These are phyloP conservation scores for Scytalidium sp. DNA, from an alignment of 2,329 filamentous ascomycete genomes.

Conservation along the genomic window DNA sequence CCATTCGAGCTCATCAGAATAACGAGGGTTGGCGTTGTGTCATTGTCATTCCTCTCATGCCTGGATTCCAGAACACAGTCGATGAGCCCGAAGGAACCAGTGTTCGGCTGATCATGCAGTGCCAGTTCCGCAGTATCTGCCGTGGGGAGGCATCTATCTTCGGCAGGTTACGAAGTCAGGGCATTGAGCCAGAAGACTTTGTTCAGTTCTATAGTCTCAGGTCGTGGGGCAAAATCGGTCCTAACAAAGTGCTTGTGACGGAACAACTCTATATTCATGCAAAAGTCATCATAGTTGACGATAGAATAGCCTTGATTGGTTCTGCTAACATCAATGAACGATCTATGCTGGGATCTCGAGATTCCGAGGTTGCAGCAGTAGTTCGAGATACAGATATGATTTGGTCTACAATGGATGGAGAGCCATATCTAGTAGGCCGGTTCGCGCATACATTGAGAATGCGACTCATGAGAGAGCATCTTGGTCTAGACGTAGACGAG, in stretches of 20 bases:
- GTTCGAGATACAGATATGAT: constrained; percentile 93
- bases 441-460: constrained; percentile 92
- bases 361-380: constrained; percentile 88
- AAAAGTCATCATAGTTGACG: constrained; percentile 94
- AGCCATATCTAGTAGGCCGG: constrained; percentile 83
- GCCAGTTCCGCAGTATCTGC: constrained; percentile 94
- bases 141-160: constrained; percentile 92
- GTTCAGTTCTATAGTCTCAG: constrained; percentile 93
- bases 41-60: constrained; percentile 91
- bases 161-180: constrained; percentile 71
- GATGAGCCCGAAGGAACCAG: constrained; percentile 92
- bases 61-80: constrained; percentile 97
- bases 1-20: constrained; percentile 78
- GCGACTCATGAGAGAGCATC: constrained; percentile 92
- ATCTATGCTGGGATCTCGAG: constrained; percentile 87
- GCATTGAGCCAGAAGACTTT: constrained; percentile 91
- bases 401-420: constrained; percentile 84
- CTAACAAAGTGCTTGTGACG: constrained; percentile 78
- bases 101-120: constrained; percentile 93
- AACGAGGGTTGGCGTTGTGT: constrained; percentile 88
- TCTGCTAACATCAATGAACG: constrained; percentile 99
- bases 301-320: constrained; percentile 88
- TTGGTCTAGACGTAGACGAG: constrained; percentile 92
- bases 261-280: constrained; percentile 98
- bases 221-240: constrained; percentile 87